These are phyloP conservation scores for Teunomyces tritomae DNA, from an alignment of 805 yeast genomes.

Conservation along the genomic window DNA sequence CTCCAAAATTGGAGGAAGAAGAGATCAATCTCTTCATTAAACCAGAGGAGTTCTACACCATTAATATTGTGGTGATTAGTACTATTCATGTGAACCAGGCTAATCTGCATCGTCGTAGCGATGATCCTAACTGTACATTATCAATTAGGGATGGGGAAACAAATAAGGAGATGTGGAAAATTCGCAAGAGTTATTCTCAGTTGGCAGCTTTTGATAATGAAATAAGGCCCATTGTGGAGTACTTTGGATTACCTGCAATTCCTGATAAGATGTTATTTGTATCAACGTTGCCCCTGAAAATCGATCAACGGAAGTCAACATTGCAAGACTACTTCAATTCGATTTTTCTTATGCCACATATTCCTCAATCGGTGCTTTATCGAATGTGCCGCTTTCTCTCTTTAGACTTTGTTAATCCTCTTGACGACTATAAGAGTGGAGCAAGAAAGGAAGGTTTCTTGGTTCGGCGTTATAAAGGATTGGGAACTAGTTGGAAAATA, in stretches of 20 bases:
- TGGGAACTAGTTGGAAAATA: conserved; percentile 64
- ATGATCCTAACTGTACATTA: conserved; percentile 61
- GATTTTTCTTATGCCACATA: conserved; percentile 54
- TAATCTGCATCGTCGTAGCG: conserved; percentile 41
- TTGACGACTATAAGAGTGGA: conserved; percentile 53
- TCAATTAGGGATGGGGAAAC: conserved; percentile 61
- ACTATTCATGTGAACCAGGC: conserved; percentile 38
- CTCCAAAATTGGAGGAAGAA: conserved; percentile 28
- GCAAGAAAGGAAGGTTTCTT: conserved; percentile 63
- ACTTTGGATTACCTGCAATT: conserved; percentile 56
- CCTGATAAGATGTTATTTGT: conserved; percentile 64
- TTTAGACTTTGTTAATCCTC: conserved; percentile 59
- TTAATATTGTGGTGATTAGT: conserved; percentile 47
- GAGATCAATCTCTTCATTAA: conserved; percentile 54
- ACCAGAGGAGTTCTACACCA: conserved; percentile 55
- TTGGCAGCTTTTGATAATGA: conserved; percentile 60
- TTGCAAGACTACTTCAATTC: conserved; percentile 60
- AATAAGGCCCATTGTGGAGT: conserved; percentile 50
- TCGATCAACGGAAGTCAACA: conserved; percentile 56
- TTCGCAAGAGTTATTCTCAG: conserved; percentile 61
- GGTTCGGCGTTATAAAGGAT: conserved; percentile 61
- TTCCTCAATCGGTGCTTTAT: conserved; percentile 51
- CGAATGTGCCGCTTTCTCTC: conserved; percentile 65
- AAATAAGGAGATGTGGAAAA: conserved; percentile 69
- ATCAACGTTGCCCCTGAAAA: conserved; percentile 59